Conservation (phyloP, 2,329 filamentous ascomycete genomes). For the Blastomyces emzantsi region DNA sequence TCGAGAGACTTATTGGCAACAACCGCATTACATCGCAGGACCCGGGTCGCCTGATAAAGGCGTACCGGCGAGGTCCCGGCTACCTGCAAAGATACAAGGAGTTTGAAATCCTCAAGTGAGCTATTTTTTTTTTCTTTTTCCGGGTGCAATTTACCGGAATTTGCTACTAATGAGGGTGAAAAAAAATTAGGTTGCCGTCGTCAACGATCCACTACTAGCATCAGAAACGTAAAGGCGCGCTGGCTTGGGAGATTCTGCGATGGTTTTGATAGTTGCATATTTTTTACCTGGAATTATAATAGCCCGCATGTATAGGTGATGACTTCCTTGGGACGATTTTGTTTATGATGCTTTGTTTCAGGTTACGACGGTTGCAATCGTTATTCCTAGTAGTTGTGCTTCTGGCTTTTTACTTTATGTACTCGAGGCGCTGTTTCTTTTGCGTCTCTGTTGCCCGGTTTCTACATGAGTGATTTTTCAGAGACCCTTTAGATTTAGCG, state of each 20-base stretch:
- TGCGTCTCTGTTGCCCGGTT: neutral
- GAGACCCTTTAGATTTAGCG: neutral
- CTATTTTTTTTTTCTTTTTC: neutral
- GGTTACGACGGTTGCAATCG: neutral
- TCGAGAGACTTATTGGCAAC: slow-evolving; percentile 49
- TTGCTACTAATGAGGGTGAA: neutral
- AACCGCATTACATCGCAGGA: slow-evolving; percentile 33
- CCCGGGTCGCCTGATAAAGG: slow-evolving; percentile 52
- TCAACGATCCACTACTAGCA: neutral
- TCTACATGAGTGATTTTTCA: neutral
- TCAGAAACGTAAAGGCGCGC: neutral
- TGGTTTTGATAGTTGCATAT: neutral
- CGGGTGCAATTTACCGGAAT: neutral
- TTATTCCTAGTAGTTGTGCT: neutral
- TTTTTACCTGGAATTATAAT: neutral
- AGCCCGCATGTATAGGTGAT: neutral
- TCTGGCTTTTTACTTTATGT: neutral
- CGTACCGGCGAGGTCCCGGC: slow-evolving; percentile 60
- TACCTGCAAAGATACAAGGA: slow-evolving; percentile 63
- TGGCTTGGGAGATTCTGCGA: neutral
- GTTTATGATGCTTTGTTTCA: neutral
- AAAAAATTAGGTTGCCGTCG: neutral
- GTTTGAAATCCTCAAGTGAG: slow-evolving; percentile 68
- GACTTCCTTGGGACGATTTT: neutral
- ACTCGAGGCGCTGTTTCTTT: neutral